These are phyloP conservation scores for Geotrichum phurueaensis DNA, from an alignment of 1,139 yeast genomes.

Conservation along the genomic window DNA sequence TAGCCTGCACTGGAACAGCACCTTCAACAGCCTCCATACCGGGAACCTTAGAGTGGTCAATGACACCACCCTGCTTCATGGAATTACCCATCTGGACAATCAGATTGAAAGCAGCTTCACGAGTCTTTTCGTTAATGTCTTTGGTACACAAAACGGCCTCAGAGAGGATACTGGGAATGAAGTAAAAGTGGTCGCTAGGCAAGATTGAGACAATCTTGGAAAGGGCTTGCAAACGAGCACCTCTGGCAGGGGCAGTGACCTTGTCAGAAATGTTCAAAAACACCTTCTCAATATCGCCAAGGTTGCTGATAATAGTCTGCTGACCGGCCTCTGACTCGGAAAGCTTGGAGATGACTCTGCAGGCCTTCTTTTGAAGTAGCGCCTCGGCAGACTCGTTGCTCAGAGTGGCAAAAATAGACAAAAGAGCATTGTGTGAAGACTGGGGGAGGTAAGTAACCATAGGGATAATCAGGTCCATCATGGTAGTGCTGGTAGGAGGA, in stretches of 20 bases:
- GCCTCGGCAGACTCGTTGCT: slow-evolving; percentile 52
- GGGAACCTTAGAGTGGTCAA: slow-evolving; percentile 61
- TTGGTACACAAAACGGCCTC: slow-evolving; percentile 91
- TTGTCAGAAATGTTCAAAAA: slow-evolving; percentile 53
- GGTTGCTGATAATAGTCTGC: slow-evolving; percentile 43
- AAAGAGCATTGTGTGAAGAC: slow-evolving; percentile 63
- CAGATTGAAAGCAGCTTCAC: slow-evolving; percentile 72
- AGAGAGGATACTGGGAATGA: slow-evolving; percentile 75
- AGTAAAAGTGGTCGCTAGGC: slow-evolving; percentile 59
- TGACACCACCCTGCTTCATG: slow-evolving; percentile 66
- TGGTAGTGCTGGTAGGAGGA: slow-evolving; percentile 60
- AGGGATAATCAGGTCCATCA: slow-evolving; percentile 85
- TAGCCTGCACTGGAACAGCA: slow-evolving; percentile 59
- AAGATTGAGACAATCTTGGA: slow-evolving; percentile 53
- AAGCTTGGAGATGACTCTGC: slow-evolving; percentile 67
- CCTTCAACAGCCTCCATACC: slow-evolving; percentile 45
- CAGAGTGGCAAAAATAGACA: slow-evolving; percentile 69
- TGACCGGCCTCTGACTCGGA: slow-evolving; percentile 65
- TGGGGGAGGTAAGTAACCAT: slow-evolving; percentile 79
- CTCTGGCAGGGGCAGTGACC: slow-evolving; percentile 70
- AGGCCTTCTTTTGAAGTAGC: slow-evolving; percentile 81
- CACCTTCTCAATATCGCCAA: slow-evolving; percentile 54
- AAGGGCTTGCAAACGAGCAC: slow-evolving; percentile 71
- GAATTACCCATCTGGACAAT: slow-evolving; percentile 75
- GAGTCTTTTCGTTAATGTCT: slow-evolving; percentile 85